A percentile compares a stretch with the other conserved stretches of the same genome.
phyloP scores from a whole-genome alignment of 2,329 filamentous ascomycete species.

The Monilinia fructigena region DNA sequence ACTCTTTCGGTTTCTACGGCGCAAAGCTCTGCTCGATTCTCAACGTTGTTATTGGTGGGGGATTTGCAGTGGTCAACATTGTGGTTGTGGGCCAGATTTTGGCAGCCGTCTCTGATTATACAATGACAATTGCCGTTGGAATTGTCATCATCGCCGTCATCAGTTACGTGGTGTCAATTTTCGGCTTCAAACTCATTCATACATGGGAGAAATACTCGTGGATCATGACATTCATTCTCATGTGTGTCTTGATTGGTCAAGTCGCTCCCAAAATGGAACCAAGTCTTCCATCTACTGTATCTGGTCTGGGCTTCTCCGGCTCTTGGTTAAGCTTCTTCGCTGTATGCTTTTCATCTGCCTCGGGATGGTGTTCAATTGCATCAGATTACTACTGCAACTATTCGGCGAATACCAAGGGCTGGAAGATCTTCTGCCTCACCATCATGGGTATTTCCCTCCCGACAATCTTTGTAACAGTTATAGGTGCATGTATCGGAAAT shows the following conservation, averaged over 20 bases:
- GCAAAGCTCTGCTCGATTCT: constrained; percentile 49
- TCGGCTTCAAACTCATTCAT: constrained; percentile 45
- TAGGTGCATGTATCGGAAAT: constrained; percentile 46
- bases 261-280: constrained; percentile 47
- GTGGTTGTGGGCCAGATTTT: constrained; percentile 46
- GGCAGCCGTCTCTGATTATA: constrained; percentile 40
- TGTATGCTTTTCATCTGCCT: constrained; percentile 36
- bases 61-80: constrained; percentile 46
- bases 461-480: constrained; percentile 45
- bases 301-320: constrained; percentile 41
- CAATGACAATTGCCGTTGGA: constrained; percentile 45
- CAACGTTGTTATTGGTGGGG: constrained; percentile 48
- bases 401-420: constrained; percentile 37
- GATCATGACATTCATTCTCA: constrained; percentile 48
- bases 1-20: constrained; percentile 52
- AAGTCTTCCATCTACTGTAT: constrained; percentile 38
- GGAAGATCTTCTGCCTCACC: constrained; percentile 38
- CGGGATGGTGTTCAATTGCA: constrained; percentile 39
- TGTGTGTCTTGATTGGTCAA: constrained; percentile 49
- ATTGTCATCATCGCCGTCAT: constrained; percentile 38
- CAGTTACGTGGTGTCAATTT: constrained; percentile 37
- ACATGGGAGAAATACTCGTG: constrained; percentile 51
- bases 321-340: constrained; percentile 36
- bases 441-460: constrained; percentile 36
- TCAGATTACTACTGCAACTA: constrained; percentile 41